Conservation (phyloP, 108 stramenopile genomes). For the Cyclotella choctawhatcheeana region DNA sequence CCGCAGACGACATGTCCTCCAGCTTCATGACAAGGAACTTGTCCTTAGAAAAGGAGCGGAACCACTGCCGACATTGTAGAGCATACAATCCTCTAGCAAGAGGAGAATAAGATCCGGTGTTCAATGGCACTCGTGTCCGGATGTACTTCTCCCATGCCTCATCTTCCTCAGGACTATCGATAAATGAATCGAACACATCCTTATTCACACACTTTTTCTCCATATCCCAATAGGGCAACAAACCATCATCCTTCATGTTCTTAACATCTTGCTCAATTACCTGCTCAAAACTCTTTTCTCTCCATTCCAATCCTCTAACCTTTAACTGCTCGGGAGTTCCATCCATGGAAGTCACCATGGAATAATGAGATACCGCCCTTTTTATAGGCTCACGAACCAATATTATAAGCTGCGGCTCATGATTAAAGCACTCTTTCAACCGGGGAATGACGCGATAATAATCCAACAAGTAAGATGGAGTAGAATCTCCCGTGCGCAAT, state of each 20-base stretch:
- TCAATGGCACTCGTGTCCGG: conserved; percentile 68
- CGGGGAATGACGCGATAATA: conserved; percentile 92
- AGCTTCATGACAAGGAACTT: conserved; percentile 79
- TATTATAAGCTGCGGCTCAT: conserved; percentile 81
- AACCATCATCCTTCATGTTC: conserved; percentile 70
- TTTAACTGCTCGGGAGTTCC: conserved; percentile 87
- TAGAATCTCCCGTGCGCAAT: conserved; percentile 93
- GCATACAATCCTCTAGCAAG: conserved; percentile 92
- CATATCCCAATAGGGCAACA: conserved; percentile 80
- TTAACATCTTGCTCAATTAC: conserved; percentile 82
- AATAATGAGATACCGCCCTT: conserved; percentile 92
- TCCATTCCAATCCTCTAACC: conserved; percentile 81
- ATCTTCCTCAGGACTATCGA: conserved; percentile 62
- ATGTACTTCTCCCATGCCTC: conserved; percentile 75
- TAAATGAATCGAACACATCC: conserved; percentile 55
- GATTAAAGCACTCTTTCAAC: conserved; percentile 65
- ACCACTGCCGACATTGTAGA: conserved; percentile 93
- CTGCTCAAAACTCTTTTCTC: conserved; percentile 79
- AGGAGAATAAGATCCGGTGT: conserved; percentile 89
- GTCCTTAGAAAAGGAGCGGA: conserved; percentile 70
- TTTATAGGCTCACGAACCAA: conserved; percentile 94
- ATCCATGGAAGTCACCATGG: conserved; percentile 89
- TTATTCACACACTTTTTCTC: conserved; percentile 59
- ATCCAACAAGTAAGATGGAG: conserved; percentile 93
- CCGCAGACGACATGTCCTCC: conserved; percentile 70